phyloP scores from a whole-genome alignment of 768 basidiomycete species.

The Trametes coccinea region DNA sequence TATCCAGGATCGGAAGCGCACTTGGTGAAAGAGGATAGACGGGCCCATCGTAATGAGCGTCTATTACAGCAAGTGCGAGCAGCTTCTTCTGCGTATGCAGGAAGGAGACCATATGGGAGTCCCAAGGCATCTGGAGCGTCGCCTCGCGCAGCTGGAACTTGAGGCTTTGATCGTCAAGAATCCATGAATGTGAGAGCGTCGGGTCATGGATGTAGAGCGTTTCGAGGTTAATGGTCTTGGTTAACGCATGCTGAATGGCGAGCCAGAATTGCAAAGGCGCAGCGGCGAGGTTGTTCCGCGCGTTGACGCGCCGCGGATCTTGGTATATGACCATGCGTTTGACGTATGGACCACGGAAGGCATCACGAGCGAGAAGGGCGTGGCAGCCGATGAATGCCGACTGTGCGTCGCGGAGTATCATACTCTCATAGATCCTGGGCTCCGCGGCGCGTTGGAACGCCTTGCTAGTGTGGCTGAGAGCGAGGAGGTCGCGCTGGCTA shows the following conservation, averaged over 20 bases:
- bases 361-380: constrained; percentile 37
- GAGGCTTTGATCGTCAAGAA: constrained; percentile 42
- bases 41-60: constrained; percentile 18
- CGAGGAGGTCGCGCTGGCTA: constrained; percentile 38
- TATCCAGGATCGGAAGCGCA: constrained; percentile 41
- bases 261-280: constrained; percentile 45
- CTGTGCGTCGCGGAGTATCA: constrained; percentile 41
- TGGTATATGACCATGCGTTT: constrained; percentile 44
- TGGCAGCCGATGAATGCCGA: constrained; percentile 40
- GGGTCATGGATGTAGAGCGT: constrained; percentile 44
- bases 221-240: constrained; percentile 46
- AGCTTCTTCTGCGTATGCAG: constrained; percentile 48
- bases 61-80: constrained; percentile 37
- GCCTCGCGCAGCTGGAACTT: constrained; percentile 52
- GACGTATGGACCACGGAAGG: constrained; percentile 42
- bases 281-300: constrained; percentile 13
- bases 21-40: constrained; percentile 15
- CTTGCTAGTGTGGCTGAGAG: constrained; percentile 48
- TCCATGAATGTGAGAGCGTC: constrained; percentile 42
- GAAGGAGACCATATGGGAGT: constrained; percentile 46
- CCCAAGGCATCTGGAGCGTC: constrained; percentile 52
- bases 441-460: constrained; percentile 51
- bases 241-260: constrained; percentile 43
- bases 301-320: constrained; percentile 33
- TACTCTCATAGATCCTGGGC: constrained; percentile 43